Evolutionary conservation across 2,329 filamentous ascomycete species (phyloP), one percentile per base, ranked within the genome.

Genomic region (Aureobasidium sp.): DNA sequence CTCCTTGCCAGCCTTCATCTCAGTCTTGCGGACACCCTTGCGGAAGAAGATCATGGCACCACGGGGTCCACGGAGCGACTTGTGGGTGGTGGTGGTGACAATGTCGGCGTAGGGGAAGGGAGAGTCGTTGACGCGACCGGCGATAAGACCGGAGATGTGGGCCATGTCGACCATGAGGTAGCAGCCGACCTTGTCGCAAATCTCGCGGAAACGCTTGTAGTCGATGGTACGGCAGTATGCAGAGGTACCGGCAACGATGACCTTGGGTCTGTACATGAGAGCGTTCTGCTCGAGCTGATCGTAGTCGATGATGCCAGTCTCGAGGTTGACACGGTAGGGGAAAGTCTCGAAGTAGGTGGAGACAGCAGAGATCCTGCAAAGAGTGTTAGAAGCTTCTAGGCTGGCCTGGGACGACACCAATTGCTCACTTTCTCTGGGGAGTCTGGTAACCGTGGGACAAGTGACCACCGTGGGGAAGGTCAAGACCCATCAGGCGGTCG

Each of bases 271-370:
- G 82, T 97, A 99, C 69, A 96, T 79, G 71, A 87, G 81, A 55
- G 94, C 93, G 65, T 92, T 82, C 74, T 95, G 87, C 76, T 96
- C 92, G 60, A 99, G 84, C 73, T 88, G 88, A 72, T 90, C 87
- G 77, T 99, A 99, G 80, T 99, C 92, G 72, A 99, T 99, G 69
- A 93, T 82, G 64, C 94, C 94, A 6, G 93, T 97, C 66, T 87
- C 82, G 72, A 95, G 89, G 78, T 97, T 86, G 61, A 97, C 84
- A 64, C 91, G 87, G 81, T 99, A 99, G 5, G 94, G 94, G 66
- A 99, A 81, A 39, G 94, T 99, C 80, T 99, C 94, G 75, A 99
- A 99, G 80, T 99, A 99, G 74, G 96, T 97, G 63, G 93, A 97
- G 67, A 99, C 87, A 71, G 92, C 92, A n/a, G 93, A 97, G 74